Percentiles rank a stretch among this genome's conserved stretches.
phyloP scores from a whole-genome alignment of 2,329 filamentous ascomycete genomes.

The Neonectria neomacrospora region DNA sequence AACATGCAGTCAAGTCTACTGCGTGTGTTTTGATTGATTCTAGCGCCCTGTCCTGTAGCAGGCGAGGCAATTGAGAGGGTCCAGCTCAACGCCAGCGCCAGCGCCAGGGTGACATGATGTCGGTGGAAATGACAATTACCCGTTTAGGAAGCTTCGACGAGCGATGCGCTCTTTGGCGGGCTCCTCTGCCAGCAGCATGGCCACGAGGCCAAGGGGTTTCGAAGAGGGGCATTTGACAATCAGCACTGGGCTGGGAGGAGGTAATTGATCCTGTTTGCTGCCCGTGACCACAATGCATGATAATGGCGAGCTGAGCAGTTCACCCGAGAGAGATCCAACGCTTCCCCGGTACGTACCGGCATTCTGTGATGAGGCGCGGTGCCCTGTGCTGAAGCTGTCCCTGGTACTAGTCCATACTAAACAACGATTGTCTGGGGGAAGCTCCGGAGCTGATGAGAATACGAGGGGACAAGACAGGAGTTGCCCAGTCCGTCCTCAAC shows the following conservation, averaged over 20 bases:
- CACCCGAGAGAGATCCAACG: conserved; percentile 2
- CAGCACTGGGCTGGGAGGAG: conserved; percentile 10
- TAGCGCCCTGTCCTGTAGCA: conserved; percentile 7
- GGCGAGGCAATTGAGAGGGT: conserved; percentile 10
- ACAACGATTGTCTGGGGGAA: neutral
- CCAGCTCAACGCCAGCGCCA: conserved; percentile 4
- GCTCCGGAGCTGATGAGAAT: neutral
- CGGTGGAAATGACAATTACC: conserved; percentile 43
- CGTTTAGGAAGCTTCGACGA: conserved; percentile 35
- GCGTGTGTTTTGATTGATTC: conserved; percentile 1
- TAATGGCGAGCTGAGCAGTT: conserved; percentile 13
- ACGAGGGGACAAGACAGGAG: neutral
- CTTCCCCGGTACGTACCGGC: neutral
- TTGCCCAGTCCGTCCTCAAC: neutral
- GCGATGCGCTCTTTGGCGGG: conserved; percentile 26
- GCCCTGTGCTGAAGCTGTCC: neutral
- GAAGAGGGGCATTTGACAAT: conserved; percentile 6
- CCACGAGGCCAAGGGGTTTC: conserved; percentile 22
- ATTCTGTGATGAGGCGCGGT: neutral
- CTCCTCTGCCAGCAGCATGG: conserved; percentile 24
- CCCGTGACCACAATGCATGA: conserved; percentile 2
- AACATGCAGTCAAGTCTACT: conserved; percentile 2
- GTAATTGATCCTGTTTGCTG: conserved; percentile 10
- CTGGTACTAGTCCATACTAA: neutral
- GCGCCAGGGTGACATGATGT: conserved; percentile 33